Conservation (phyloP, 148 eudicot species). For the Vaccinium macrocarpon region DNA sequence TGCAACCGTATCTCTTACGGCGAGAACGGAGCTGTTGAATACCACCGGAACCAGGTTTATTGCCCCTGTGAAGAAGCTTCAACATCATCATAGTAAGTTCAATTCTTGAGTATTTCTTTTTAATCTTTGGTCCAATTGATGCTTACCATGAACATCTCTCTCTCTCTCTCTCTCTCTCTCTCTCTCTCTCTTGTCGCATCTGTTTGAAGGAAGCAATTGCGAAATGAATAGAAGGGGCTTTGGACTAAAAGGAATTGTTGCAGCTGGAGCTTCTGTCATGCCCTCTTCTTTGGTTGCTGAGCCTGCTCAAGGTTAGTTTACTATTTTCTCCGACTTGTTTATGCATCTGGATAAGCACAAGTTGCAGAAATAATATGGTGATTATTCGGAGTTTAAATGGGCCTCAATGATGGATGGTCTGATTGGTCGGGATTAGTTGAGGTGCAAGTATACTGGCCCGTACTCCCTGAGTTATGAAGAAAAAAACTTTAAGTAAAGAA, state of each 20-base stretch:
- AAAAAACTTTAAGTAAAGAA: not conserved
- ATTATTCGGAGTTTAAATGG: not conserved
- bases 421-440: not conserved
- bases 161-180: not conserved
- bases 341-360: not conserved
- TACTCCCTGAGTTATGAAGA: not conserved
- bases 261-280: constrained; percentile 66
- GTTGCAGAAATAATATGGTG: not conserved
- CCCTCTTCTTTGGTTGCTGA: constrained; percentile 54
- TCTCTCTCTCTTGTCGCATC: not conserved
- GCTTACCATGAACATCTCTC: not conserved
- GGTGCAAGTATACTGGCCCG: not conserved
- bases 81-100: constrained; percentile 35
- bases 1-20: constrained; percentile 27
- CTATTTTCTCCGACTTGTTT: not conserved
- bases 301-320: constrained; percentile 52
- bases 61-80: constrained; percentile 26
- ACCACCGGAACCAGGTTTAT: constrained; percentile 17
- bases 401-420: not conserved
- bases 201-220: constrained; percentile 49
- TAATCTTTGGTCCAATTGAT: too few relatives aligned
- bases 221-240: constrained; percentile 69
- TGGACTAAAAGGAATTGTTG: constrained; percentile 65
- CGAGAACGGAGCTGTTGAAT: constrained; percentile 27
- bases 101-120: not conserved